phyloP scores from a whole-genome alignment of 805 yeast genomes.

The Komagataella pastoris region DNA sequence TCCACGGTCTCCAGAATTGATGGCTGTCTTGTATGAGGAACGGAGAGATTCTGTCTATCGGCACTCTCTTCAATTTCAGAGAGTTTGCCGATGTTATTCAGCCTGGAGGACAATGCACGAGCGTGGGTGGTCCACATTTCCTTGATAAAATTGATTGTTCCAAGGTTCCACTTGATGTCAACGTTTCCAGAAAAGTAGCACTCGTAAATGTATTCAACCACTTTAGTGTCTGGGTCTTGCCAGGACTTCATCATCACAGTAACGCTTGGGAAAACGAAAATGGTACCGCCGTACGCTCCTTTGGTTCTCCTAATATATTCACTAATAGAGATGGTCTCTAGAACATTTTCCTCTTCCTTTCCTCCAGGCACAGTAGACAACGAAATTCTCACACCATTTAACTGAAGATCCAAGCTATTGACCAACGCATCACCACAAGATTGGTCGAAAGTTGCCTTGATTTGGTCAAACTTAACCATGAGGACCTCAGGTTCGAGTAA shows the following conservation, averaged over 20 bases:
- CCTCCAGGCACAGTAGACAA: slow-evolving; percentile 33
- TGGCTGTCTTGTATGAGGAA: slow-evolving; percentile 18
- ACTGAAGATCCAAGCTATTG: slow-evolving; percentile 44
- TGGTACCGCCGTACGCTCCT: slow-evolving; percentile 64
- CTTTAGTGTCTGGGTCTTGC: slow-evolving; percentile 36
- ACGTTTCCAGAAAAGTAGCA: slow-evolving; percentile 82
- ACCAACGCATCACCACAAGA: slow-evolving; percentile 30
- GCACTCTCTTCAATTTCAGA: slow-evolving; percentile 10
- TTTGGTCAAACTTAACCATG: slow-evolving; percentile 40
- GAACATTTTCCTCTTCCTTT: slow-evolving; percentile 33
- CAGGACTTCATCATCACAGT: slow-evolving; percentile 63
- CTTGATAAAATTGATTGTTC: slow-evolving; percentile 77
- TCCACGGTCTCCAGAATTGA: slow-evolving; percentile 18
- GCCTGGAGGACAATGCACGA: slow-evolving; percentile 53
- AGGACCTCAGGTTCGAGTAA: slow-evolving; percentile 68
- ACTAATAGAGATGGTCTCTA: slow-evolving; percentile 28
- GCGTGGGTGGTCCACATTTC: slow-evolving; percentile 89
- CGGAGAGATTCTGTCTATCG: slow-evolving; percentile 7
- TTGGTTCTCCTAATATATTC: slow-evolving; percentile 43
- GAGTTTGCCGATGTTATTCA: slow-evolving; percentile 22
- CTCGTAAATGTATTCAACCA: slow-evolving; percentile 53
- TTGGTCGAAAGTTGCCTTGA: slow-evolving; percentile 39
- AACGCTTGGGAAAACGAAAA: slow-evolving; percentile 69
- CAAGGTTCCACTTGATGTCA: slow-evolving; percentile 88
- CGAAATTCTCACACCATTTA: slow-evolving; percentile 54